Conservation (phyloP, 768 basidiomycete species). For the Mycena sanguinolenta region DNA sequence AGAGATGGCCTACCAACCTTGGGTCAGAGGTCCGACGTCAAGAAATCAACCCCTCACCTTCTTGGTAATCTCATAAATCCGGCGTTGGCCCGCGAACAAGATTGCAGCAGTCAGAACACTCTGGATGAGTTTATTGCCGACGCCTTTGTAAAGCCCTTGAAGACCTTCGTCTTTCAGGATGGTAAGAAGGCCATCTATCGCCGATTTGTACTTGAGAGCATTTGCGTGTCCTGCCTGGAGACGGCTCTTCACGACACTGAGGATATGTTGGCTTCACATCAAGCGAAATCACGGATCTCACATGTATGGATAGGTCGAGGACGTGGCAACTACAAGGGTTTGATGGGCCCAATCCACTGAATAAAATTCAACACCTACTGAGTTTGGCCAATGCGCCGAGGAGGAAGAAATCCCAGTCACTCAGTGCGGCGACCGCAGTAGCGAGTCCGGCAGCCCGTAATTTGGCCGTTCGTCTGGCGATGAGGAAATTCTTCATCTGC, state of each 20-base stretch:
- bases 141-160: slow-evolving; percentile 80
- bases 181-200: slow-evolving; percentile 71
- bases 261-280: background rate
- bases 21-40: background rate
- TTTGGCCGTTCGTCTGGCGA: slow-evolving; percentile 70
- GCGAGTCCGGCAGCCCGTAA: slow-evolving; percentile 62
- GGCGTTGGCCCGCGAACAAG: slow-evolving; percentile 89
- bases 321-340: slow-evolving; percentile 55
- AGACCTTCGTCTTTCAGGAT: slow-evolving; percentile 77
- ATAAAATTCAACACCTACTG: slow-evolving; percentile 54
- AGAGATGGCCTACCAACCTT: slow-evolving; percentile 15
- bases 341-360: background rate
- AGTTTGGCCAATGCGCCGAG: slow-evolving; percentile 96
- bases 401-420: slow-evolving; percentile 93
- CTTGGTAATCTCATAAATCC: slow-evolving; percentile 83
- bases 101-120: slow-evolving; percentile 95
- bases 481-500: slow-evolving; percentile 89
- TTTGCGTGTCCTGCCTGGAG: slow-evolving; percentile 73
- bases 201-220: slow-evolving; percentile 72
- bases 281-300: slow-evolving; percentile 46
- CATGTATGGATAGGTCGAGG: slow-evolving; percentile 83
- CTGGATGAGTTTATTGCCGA: slow-evolving; percentile 90
- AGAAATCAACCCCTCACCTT: slow-evolving; percentile 45
- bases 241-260: slow-evolving; percentile 73
- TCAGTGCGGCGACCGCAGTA: slow-evolving; percentile 65